A percentile compares a stretch with the other conserved stretches of the same genome.
Evolutionary conservation across 2,329 filamentous ascomycete genomes (phyloP).

Genomic region (Alternaria metachromatica): DNA sequence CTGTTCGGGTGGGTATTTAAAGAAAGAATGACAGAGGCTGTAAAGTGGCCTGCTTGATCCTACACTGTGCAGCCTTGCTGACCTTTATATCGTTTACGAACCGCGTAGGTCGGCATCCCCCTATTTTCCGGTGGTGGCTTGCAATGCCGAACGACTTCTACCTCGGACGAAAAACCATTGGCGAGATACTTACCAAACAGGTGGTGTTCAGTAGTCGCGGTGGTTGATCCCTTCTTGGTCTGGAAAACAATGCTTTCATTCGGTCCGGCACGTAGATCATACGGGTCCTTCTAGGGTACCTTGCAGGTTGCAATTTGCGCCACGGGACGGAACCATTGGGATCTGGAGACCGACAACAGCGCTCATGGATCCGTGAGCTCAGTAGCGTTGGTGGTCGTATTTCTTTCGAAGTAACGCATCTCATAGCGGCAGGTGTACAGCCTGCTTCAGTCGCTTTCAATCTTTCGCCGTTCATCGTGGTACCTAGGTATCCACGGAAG

Average conservation of each 20-base stretch:
- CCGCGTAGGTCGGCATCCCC: neutral
- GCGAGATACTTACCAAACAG: neutral
- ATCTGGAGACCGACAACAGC: neutral
- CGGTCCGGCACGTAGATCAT: conserved; percentile 5
- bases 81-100: conserved; percentile 12
- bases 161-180: conserved; percentile 7
- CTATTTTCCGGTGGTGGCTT: neutral
- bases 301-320: conserved; percentile 6
- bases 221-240: conserved; percentile 16
- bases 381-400: neutral
- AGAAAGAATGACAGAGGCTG: conserved; percentile 23
- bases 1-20: conserved; percentile 3
- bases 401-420: neutral
- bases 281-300: neutral
- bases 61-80: neutral
- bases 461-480: neutral
- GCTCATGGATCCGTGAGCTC: neutral
- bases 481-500: neutral
- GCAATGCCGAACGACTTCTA: neutral
- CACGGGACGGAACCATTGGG: neutral
- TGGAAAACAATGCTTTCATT: conserved; percentile 8
- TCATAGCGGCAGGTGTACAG: too few species aligned
- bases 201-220: conserved; percentile 14
- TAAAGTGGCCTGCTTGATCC: conserved; percentile 17
- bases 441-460: neutral